Evolutionary conservation across 176 grass and related monocot species (phyloP).

Genomic region (Triticum turgidum): DNA sequence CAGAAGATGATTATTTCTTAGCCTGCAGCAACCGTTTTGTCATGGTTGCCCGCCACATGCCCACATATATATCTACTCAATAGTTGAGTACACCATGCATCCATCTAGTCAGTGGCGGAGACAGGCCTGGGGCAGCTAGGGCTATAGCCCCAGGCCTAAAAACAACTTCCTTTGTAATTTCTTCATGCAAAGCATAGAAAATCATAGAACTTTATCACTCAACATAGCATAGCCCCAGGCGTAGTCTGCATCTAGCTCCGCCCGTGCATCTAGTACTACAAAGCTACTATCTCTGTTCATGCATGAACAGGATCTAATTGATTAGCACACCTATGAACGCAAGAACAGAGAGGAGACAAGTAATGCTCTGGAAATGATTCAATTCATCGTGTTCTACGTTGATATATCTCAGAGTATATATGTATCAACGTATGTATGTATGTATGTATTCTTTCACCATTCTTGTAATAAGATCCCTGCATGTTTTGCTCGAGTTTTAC

Average conservation of each 20-base stretch:
- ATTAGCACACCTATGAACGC: neutral
- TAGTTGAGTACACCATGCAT: neutral
- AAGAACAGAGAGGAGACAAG: neutral
- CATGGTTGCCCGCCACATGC: neutral
- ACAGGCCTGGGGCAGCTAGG: too few species aligned
- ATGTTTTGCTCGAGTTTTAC: neutral
- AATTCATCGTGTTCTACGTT: neutral
- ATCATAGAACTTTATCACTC: too few species aligned
- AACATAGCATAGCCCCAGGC: too few species aligned
- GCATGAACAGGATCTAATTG: neutral
- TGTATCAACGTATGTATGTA: too few species aligned
- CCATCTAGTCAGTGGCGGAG: neutral
- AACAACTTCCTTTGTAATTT: too few species aligned
- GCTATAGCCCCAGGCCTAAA: too few species aligned
- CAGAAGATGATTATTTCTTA: neutral
- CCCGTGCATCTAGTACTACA: neutral
- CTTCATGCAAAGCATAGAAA: too few species aligned
- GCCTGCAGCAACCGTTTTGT: neutral
- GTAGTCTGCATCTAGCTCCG: too few species aligned
- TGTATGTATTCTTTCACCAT: neutral
- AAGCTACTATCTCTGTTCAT: neutral
- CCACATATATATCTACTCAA: neutral
- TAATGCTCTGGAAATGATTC: neutral
- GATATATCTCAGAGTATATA: too few species aligned
- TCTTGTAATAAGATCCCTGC: neutral